Evolutionary conservation across 192 early-diverging fungal genomes (phyloP).

Genomic region (Powellomyces hirtus): DNA sequence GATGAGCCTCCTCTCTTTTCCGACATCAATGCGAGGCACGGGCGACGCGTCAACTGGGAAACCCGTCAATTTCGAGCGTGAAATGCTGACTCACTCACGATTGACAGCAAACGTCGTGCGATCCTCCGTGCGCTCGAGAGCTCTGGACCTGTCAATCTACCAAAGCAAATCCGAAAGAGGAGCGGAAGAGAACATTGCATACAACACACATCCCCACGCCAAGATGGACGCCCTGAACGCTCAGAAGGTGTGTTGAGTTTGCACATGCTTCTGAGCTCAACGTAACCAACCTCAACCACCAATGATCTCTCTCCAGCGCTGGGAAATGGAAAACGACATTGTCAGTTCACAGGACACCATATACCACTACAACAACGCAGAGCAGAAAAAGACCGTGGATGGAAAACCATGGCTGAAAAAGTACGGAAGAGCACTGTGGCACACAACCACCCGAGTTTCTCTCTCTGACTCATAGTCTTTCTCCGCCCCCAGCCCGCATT

Average conservation of each 20-base stretch:
- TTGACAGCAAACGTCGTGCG: no score
- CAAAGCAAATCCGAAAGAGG: no score
- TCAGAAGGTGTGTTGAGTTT: slow-evolving; percentile 1
- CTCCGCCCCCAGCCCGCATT: slow-evolving; percentile 61
- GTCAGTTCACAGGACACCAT: slow-evolving; percentile 51
- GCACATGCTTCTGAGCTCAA: not conserved
- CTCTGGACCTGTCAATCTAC: no score
- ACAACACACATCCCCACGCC: no score
- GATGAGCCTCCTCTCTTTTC: no score
- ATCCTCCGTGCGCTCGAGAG: no score
- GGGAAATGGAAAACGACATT: slow-evolving; percentile 73
- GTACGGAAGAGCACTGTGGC: not conserved
- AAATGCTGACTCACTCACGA: no score
- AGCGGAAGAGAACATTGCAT: no score
- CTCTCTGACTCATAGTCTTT: not conserved
- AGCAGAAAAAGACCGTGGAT: slow-evolving; percentile 60
- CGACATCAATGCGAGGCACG: no score
- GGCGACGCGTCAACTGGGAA: no score
- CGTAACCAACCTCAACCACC: not conserved
- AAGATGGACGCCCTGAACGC: slow-evolving; percentile 16
- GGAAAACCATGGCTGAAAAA: slow-evolving; percentile 82
- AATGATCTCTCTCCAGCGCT: slow-evolving; percentile 23
- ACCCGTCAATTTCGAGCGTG: no score
- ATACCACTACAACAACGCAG: slow-evolving; percentile 74
- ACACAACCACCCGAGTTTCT: no score